Percentiles rank a stretch among this genome's conserved stretches.
These are phyloP conservation scores for Penicillium pulvis DNA, from an alignment of 495 filamentous ascomycete species.

Conservation along the genomic window DNA sequence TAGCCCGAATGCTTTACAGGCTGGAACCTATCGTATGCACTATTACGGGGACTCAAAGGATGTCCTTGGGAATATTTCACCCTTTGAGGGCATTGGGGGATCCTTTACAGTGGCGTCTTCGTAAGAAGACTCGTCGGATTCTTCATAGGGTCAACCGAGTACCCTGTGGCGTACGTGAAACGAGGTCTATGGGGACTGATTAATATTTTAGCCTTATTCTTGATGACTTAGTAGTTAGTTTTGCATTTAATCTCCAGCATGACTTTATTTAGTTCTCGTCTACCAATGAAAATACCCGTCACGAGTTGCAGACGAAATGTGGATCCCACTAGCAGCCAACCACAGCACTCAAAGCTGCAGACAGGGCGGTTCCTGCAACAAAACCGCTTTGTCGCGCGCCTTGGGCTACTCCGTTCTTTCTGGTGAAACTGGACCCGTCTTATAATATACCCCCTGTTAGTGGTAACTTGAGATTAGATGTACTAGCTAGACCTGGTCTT, in stretches of 20 bases:
- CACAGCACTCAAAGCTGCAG: constrained; percentile 6
- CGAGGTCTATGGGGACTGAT: neutral
- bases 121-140: neutral
- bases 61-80: constrained; percentile 62
- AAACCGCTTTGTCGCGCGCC: constrained; percentile 16
- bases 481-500: neutral
- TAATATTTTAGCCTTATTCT: neutral
- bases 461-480: neutral
- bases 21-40: constrained; percentile 74
- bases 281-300: neutral
- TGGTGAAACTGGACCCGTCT: constrained; percentile 17
- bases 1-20: constrained; percentile 40
- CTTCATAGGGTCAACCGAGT: neutral
- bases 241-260: neutral
- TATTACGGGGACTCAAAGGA: constrained; percentile 87
- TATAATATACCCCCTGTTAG: constrained; percentile 18
- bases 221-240: neutral
- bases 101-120: constrained; percentile 56
- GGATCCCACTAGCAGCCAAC: constrained; percentile 18
- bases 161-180: constrained; percentile 9
- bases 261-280: constrained; percentile 5
- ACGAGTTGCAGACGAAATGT: neutral
- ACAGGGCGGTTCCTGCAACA: constrained; percentile 29
- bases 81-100: constrained; percentile 76
- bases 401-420: constrained; percentile 10